Base-by-base conservation (phyloP, 129 eudicot genomes). In the sunflower (Helianthus annuus) region DNA sequence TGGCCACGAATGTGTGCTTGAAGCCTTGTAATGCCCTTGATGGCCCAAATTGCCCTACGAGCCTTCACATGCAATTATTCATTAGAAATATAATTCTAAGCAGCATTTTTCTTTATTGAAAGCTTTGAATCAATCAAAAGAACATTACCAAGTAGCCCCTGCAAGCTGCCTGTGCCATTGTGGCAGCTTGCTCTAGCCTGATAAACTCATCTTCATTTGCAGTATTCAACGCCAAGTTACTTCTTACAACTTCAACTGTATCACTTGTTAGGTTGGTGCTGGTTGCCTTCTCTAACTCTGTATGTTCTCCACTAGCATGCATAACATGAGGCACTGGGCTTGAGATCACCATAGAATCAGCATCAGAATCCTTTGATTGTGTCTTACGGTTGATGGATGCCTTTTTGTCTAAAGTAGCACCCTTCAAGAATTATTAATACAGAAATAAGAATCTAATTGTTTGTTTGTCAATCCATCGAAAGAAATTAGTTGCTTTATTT, bases 1-100 rank as follows among this genome's bases (percentile, higher is more conserved):
- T 76, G 88, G 46, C 97, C 95, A 22, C 97, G 95, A 76, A 91
- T 85, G 54, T 83, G 95, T 60, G 97, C 97, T 83, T 91, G 95
- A 29, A 91, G 77, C 83, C 83, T 85, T 79, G 85, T 91, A 78
- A 87, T 91, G 53, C 91, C 91, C 83, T 91, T 91, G 48, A 91
- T 95, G 46, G 94, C 91, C 79, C 79, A 73, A 59, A 87, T 87
- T 66, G 97, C 90, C 27, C 96, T 84, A 7, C 97, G 97, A 64
- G 98, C 98, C 98, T 93, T 76, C 80, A 84, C 66, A 73, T 58
- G 40, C 42, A 77, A 14, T 58, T 61, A 73, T 53, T 55, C 53
- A 51, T 19, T 52, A 34, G 13, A 10, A 53, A 55, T 51, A 56
- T 12, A 19, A 6, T 17, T 40, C 44, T 70, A 73, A 48, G 38